Percentiles rank a stretch among this genome's conserved stretches.
phyloP scores from a whole-genome alignment of 352 stramenopile genomes.

The Pythium rhizo-oryzae region DNA sequence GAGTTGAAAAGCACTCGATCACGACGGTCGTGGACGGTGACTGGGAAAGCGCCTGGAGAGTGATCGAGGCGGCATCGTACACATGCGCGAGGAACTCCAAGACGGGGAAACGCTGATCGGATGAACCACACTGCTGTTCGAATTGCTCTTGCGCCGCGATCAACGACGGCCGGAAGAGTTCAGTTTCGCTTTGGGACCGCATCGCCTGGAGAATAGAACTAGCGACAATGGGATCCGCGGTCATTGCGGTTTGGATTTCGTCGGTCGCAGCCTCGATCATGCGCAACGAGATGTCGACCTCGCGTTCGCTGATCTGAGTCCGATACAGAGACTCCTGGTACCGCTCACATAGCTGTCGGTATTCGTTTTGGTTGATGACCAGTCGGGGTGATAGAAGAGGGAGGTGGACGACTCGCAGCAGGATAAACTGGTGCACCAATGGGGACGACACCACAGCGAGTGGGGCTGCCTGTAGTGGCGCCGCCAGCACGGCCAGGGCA shows the following conservation, averaged over 20 bases:
- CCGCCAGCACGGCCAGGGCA: slow-evolving; percentile 1
- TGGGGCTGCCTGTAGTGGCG: not conserved
- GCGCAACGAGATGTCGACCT: not conserved
- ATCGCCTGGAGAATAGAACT: slow-evolving; percentile 2
- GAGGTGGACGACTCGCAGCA: slow-evolving; percentile 14
- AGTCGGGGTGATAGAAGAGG: slow-evolving; percentile 7
- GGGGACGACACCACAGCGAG: slow-evolving; percentile 7
- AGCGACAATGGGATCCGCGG: not conserved
- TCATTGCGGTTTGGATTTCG: slow-evolving; percentile 9
- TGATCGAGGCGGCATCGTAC: slow-evolving; percentile 12
- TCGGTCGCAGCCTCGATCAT: slow-evolving; percentile 1
- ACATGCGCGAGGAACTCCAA: not conserved
- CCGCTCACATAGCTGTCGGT: not conserved
- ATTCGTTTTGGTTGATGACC: not conserved
- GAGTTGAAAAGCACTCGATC: slow-evolving; percentile 9
- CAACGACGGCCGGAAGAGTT: slow-evolving; percentile 14
- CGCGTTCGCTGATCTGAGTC: not conserved
- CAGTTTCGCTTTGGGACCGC: slow-evolving; percentile 1
- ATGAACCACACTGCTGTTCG: not conserved
- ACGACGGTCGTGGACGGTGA: slow-evolving; percentile 1
- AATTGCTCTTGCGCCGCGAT: not conserved
- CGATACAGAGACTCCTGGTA: slow-evolving; percentile 17
- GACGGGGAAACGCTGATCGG: not conserved
- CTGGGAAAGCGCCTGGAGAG: slow-evolving; percentile 3
- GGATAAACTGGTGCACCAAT: slow-evolving; percentile 18